Evolutionary conservation across 1,284 basidiomycete genomes (phyloP).

Genomic region (Spongiforma sp.): DNA sequence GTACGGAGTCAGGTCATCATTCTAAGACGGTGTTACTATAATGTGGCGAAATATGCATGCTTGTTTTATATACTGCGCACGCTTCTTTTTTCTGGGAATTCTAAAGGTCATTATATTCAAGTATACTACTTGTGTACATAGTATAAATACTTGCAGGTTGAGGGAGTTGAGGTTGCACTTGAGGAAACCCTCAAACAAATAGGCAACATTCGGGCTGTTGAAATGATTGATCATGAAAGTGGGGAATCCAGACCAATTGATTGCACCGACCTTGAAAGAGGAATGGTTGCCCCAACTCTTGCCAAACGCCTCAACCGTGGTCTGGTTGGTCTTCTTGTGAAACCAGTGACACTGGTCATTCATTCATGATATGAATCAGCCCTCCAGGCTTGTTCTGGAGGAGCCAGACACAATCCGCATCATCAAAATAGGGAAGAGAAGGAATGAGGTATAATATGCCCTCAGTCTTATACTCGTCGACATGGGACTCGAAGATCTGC

Average conservation of each 20-base stretch:
- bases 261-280: slow-evolving; percentile 81
- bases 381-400: slow-evolving; percentile 90
- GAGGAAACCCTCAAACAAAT: slow-evolving; percentile 89
- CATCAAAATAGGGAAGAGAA: slow-evolving; percentile 87
- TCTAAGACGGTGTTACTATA: too few relatives aligned
- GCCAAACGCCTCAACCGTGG: slow-evolving; percentile 93
- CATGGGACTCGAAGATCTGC: slow-evolving; percentile 79
- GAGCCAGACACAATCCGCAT: slow-evolving; percentile 88
- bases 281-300: slow-evolving; percentile 96
- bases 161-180: slow-evolving; percentile 90
- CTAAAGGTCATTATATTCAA: too few relatives aligned
- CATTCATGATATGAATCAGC: slow-evolving; percentile 96
- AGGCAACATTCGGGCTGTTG: slow-evolving; percentile 89
- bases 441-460: slow-evolving; percentile 79
- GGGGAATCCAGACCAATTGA: slow-evolving; percentile 81
- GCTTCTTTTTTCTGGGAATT: too few relatives aligned
- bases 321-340: slow-evolving; percentile 91
- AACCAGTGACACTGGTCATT: slow-evolving; percentile 90
- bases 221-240: slow-evolving; percentile 95
- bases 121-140: too few relatives aligned
- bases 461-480: slow-evolving; percentile 85
- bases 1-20: too few relatives aligned
- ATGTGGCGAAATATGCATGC: too few relatives aligned
- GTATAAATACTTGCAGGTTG: too few relatives aligned
- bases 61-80: too few relatives aligned